These are phyloP conservation scores for Datura wrightii DNA, from an alignment of 257 asterid genomes.

Conservation along the genomic window DNA sequence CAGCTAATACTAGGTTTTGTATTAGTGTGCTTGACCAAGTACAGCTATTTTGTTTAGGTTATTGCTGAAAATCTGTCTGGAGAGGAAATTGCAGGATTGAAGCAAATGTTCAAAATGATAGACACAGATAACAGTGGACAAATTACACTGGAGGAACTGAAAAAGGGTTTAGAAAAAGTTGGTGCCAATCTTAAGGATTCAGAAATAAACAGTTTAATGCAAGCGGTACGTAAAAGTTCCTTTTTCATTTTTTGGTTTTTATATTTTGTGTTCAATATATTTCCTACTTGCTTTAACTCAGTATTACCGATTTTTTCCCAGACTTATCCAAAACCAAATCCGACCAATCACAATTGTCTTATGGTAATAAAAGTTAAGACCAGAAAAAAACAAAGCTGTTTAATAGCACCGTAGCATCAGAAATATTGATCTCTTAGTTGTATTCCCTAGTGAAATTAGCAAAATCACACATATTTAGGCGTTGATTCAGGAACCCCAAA, in stretches of 20 bases:
- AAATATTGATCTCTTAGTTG: slow-evolving; percentile 20
- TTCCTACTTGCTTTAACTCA: neutral
- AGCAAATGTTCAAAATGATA: slow-evolving; percentile 58
- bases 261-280: neutral
- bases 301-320: neutral
- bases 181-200: slow-evolving; percentile 51
- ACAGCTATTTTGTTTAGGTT: slow-evolving; percentile 36
- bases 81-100: slow-evolving; percentile 60
- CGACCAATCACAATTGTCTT: neutral
- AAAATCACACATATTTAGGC: neutral
- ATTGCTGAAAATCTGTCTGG: slow-evolving; percentile 55
- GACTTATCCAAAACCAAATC: neutral
- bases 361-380: neutral
- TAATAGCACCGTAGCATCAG: neutral
- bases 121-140: slow-evolving; percentile 57
- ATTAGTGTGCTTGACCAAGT: neutral
- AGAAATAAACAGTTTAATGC: slow-evolving; percentile 40
- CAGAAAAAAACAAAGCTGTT: neutral
- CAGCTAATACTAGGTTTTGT: slow-evolving; percentile 1
- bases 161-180: slow-evolving; percentile 47
- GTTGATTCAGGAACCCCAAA: neutral
- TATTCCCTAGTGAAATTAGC: slow-evolving; percentile 4
- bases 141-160: slow-evolving; percentile 53
- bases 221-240: slow-evolving; percentile 17
- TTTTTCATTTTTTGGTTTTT: neutral